Base-by-base conservation (phyloP, 768 basidiomycete genomes). In the Pisolithus marmoratus region DNA sequence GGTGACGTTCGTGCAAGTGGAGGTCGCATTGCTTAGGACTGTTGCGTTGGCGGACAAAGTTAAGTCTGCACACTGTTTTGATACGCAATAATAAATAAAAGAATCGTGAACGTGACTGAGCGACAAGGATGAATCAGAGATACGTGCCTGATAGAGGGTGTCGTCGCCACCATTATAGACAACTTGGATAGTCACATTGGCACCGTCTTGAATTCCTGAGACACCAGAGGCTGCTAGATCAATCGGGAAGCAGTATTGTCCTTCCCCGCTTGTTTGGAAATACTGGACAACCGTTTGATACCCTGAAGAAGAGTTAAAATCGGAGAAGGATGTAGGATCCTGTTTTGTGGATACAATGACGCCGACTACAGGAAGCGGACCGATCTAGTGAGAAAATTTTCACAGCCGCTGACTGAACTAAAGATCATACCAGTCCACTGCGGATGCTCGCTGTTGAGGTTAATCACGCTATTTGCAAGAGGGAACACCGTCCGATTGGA, bases 171-270 rank as follows among this genome's bases (percentile, higher is more conserved):
- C 87, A 56, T 81, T 68, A 62, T 69, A 91, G 26, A 79, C 57
- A 22, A 90, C 60, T 67, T 87, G 83, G 45, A 93, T 70, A 1
- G 91, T 91, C 37, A 88, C 83, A 56, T 89, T 84, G 19, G 80
- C 74, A 8, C 89, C 87, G 53, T 84, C 74, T 49, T 70, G 65
- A 46, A 87, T 62, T 14, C 75, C 77, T 31, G 70, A 64, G 26
- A 88, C 69, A 31, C 72, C 71, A 38, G 76, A 73, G 0, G 68
- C 60, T 1, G 72, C 63, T 47, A 92, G 69, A 63, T 89, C 72
- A 51, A 94, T 74, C 2, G 82, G 80, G 52, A 88, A 73, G 65
- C 92, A 94, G 59, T 73, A 80, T 2, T 59, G 52, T 14, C 91
- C 90, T 59, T 81, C 80, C 19, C 82, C 81, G 15, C 60, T 64